Percentiles rank a stretch among this genome's conserved stretches.
Evolutionary conservation across 2,329 filamentous ascomycete species (phyloP).

Genomic region (Pyricularia grisea): DNA sequence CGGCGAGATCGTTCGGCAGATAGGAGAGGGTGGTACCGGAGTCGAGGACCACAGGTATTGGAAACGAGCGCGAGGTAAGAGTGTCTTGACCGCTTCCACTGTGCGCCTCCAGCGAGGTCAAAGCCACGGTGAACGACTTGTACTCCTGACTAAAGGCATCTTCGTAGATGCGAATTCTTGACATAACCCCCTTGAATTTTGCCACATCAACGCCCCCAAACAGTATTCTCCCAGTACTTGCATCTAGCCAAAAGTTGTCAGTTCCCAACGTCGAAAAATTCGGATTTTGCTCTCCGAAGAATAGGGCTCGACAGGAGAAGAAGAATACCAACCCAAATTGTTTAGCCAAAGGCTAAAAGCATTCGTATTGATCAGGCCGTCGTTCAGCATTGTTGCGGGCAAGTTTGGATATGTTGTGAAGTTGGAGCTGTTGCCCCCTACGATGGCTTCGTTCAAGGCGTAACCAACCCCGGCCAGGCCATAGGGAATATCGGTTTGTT

Average conservation of each 20-base stretch:
- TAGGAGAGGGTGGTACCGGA: conserved; percentile 67
- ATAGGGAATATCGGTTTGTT: conserved; percentile 42
- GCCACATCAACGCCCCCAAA: conserved; percentile 74
- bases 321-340: conserved; percentile 21
- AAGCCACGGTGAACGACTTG: conserved; percentile 36
- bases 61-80: conserved; percentile 30
- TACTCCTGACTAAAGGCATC: conserved; percentile 25
- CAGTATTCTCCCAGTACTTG: conserved; percentile 60
- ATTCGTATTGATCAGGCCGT: conserved; percentile 53
- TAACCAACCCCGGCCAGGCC: conserved; percentile 55
- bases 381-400: conserved; percentile 52
- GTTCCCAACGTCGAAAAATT: background rate
- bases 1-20: conserved; percentile 51
- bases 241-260: conserved; percentile 17
- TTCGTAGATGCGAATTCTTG: conserved; percentile 49
- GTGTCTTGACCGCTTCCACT: conserved; percentile 40
- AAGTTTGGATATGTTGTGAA: conserved; percentile 43
- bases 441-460: conserved; percentile 41
- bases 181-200: conserved; percentile 59
- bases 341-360: conserved; percentile 66
- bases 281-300: background rate
- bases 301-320: background rate
- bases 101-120: conserved; percentile 36
- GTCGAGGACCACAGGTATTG: conserved; percentile 59
- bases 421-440: conserved; percentile 16